These are phyloP conservation scores for Oleoguttula mirabilis DNA, from an alignment of 495 filamentous ascomycete genomes.

Conservation along the genomic window DNA sequence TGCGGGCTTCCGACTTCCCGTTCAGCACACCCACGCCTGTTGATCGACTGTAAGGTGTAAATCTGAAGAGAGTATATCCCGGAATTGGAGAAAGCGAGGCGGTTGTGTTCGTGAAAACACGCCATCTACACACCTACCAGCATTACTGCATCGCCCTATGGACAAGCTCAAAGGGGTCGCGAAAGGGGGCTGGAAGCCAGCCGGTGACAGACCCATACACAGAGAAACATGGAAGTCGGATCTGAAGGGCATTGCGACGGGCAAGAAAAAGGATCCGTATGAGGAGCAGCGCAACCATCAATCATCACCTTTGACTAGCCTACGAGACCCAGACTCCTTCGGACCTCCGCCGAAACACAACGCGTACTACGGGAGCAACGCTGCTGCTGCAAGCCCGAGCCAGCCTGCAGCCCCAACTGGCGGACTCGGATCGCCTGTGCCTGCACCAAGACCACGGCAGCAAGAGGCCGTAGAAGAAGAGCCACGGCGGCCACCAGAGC, in stretches of 20 bases:
- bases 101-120: too few species aligned
- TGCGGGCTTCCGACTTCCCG: too few species aligned
- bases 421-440: conserved; percentile 3
- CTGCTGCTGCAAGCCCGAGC: not conserved
- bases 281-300: conserved; percentile 37
- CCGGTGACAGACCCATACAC: conserved; percentile 20
- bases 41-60: too few species aligned
- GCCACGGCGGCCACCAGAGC: conserved; percentile 43
- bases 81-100: too few species aligned
- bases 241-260: conserved; percentile 19
- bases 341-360: conserved; percentile 70
- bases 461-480: conserved; percentile 30
- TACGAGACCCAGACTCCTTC: conserved; percentile 76
- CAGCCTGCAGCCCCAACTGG: conserved; percentile 2
- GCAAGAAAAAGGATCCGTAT: conserved; percentile 32
- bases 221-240: conserved; percentile 18
- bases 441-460: conserved; percentile 11
- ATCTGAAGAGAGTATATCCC: too few species aligned
- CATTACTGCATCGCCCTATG: too few species aligned
- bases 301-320: conserved; percentile 57
- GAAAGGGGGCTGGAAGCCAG: conserved; percentile 29
- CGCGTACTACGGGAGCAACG: conserved; percentile 39
- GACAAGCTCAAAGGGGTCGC: conserved; percentile 20
- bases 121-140: too few species aligned
- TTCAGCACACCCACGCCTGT: too few species aligned